Percentiles rank a stretch among this genome's conserved stretches.
These are phyloP conservation scores for Schizophyllum commune DNA, from an alignment of 1,284 basidiomycete genomes.

Conservation along the genomic window DNA sequence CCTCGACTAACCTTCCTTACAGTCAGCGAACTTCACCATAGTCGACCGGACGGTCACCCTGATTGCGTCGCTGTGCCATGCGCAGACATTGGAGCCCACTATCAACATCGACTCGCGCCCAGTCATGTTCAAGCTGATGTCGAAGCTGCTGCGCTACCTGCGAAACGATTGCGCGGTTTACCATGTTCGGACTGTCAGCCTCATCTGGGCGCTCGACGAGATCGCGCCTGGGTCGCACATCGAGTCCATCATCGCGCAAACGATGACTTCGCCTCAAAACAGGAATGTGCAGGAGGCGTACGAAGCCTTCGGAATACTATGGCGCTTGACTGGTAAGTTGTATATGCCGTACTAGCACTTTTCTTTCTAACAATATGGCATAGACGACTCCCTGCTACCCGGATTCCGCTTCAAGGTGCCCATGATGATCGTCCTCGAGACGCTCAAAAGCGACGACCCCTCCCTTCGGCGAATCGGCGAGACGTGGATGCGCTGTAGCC, in stretches of 20 bases:
- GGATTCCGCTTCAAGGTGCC: constrained; percentile 80
- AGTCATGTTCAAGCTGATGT: constrained; percentile 51
- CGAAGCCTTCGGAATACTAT: constrained; percentile 88
- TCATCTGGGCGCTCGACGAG: constrained; percentile 83
- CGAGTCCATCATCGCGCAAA: constrained; percentile 70
- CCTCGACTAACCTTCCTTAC: constrained; percentile 10
- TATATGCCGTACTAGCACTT: not conserved
- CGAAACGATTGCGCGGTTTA: constrained; percentile 60
- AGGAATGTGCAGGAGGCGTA: constrained; percentile 53
- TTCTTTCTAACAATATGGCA: constrained; percentile 6
- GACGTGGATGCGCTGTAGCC: constrained; percentile 91
- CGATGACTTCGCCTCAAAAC: constrained; percentile 49
- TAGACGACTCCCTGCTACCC: constrained; percentile 78
- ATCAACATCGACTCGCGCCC: constrained; percentile 47
- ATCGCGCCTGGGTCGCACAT: constrained; percentile 53
- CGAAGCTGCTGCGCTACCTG: constrained; percentile 72
- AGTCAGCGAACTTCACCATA: constrained; percentile 58
- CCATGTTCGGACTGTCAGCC: constrained; percentile 74
- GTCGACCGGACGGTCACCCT: constrained; percentile 62
- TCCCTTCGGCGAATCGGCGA: constrained; percentile 72
- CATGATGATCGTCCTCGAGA: constrained; percentile 83
- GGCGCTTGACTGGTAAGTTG: constrained; percentile 75
- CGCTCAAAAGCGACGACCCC: constrained; percentile 71
- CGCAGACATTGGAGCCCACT: constrained; percentile 41
- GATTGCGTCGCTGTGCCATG: constrained; percentile 48